Percentiles rank a stretch among this genome's conserved stretches.
These are phyloP conservation scores for Phytopythium sindhum DNA, from an alignment of 352 stramenopile genomes.

Conservation along the genomic window DNA sequence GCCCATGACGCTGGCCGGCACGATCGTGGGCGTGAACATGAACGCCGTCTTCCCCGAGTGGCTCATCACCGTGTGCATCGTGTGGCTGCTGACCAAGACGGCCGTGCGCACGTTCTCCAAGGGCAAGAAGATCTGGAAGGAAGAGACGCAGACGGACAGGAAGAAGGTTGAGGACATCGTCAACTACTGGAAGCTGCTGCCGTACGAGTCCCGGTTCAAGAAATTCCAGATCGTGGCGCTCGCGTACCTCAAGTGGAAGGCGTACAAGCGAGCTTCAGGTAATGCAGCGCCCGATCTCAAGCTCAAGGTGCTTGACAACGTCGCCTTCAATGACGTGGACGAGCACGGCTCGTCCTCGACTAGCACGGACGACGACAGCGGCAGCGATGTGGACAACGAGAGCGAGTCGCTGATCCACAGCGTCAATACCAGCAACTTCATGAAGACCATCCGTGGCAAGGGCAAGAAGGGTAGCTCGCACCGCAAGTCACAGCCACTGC, in stretches of 20 bases:
- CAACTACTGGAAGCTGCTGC: constrained; percentile 64
- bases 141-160: constrained; percentile 50
- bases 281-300: constrained; percentile 16
- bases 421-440: constrained; percentile 12
- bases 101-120: constrained; percentile 62
- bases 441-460: constrained; percentile 4
- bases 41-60: constrained; percentile 82
- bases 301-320: constrained; percentile 35
- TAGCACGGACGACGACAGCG: constrained; percentile 35
- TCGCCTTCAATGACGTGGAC: constrained; percentile 18
- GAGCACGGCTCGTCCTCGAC: constrained; percentile 19
- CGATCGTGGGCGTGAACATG: constrained; percentile 85
- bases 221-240: constrained; percentile 60
- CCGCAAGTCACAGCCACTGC: constrained; percentile 9
- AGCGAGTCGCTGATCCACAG: constrained; percentile 44
- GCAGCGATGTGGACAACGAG: constrained; percentile 45
- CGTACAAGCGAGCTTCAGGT: constrained; percentile 40
- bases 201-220: constrained; percentile 65
- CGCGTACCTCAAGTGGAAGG: constrained; percentile 74
- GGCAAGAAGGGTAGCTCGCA: constrained; percentile 24
- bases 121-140: constrained; percentile 63
- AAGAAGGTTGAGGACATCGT: constrained; percentile 47
- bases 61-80: constrained; percentile 78
- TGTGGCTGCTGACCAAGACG: constrained; percentile 73
- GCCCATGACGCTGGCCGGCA: constrained; percentile 81